A percentile compares a stretch with the other conserved stretches of the same genome.
These are phyloP conservation scores for Dissophora ornata DNA, from an alignment of 192 early-diverging fungal species.

Conservation along the genomic window DNA sequence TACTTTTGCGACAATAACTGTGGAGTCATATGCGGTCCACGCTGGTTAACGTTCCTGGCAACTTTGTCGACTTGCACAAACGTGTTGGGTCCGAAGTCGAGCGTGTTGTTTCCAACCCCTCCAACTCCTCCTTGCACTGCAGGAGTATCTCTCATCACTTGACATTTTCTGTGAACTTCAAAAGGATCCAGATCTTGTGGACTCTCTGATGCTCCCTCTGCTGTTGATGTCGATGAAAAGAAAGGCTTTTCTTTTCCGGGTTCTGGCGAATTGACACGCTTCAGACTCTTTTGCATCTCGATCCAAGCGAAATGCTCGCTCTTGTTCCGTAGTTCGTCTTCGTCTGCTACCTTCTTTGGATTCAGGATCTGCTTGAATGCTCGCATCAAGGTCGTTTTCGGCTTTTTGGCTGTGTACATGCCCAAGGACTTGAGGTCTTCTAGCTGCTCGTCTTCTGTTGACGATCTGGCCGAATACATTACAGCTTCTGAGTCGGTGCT, in stretches of 20 bases:
- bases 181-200: slow-evolving; percentile 33
- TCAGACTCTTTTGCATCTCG: slow-evolving; percentile 48
- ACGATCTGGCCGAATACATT: too few relatives aligned
- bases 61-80: slow-evolving; percentile 76
- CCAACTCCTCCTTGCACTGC: slow-evolving; percentile 14
- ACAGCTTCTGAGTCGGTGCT: not conserved
- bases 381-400: slow-evolving; percentile 37
- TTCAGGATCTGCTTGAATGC: slow-evolving; percentile 47
- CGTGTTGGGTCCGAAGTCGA: slow-evolving; percentile 36
- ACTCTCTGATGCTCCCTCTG: not conserved
- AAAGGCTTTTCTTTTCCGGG: slow-evolving; percentile 10
- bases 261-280: slow-evolving; percentile 34
- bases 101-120: slow-evolving; percentile 10
- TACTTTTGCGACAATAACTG: slow-evolving; percentile 72
- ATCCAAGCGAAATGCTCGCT: slow-evolving; percentile 52
- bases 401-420: slow-evolving; percentile 35
- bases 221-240: not conserved
- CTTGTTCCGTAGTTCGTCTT: slow-evolving; percentile 38
- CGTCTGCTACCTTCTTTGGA: slow-evolving; percentile 42
- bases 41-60: slow-evolving; percentile 71
- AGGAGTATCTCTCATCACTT: slow-evolving; percentile 32
- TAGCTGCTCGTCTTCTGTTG: not conserved
- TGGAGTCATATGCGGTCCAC: slow-evolving; percentile 67
- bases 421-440: slow-evolving; percentile 1
- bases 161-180: slow-evolving; percentile 15